Conservation (phyloP, 768 basidiomycete genomes). For the Pilatotrama ljubarskyi region DNA sequence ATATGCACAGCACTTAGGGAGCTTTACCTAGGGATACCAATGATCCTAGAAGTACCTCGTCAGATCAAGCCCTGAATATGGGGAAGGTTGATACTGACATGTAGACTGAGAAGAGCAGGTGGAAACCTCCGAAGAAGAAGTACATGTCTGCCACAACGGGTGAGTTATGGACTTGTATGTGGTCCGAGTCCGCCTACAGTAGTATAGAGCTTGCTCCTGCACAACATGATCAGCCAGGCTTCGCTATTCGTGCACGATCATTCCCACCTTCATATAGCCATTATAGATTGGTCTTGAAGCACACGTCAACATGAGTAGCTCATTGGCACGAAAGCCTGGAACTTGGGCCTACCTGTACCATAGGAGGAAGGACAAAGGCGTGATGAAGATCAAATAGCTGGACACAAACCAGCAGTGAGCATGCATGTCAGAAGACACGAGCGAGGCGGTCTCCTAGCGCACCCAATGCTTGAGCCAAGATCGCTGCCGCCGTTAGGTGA, state of each 20-base stretch:
- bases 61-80: not conserved
- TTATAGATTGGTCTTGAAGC: slow-evolving; percentile 86
- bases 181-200: slow-evolving; percentile 57
- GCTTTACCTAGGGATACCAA: slow-evolving; percentile 82
- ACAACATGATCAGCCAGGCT: slow-evolving; percentile 29
- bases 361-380: slow-evolving; percentile 78
- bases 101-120: slow-evolving; percentile 90
- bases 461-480: slow-evolving; percentile 83
- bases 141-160: slow-evolving; percentile 74
- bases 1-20: not conserved
- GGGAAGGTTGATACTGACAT: slow-evolving; percentile 54
- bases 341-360: slow-evolving; percentile 81
- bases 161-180: slow-evolving; percentile 34
- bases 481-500: slow-evolving; percentile 74
- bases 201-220: slow-evolving; percentile 92
- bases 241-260: slow-evolving; percentile 7
- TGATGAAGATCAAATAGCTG: slow-evolving; percentile 82
- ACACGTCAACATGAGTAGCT: not conserved
- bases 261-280: slow-evolving; percentile 88
- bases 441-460: slow-evolving; percentile 27
- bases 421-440: not conserved
- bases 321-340: not conserved
- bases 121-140: slow-evolving; percentile 96
- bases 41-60: slow-evolving; percentile 58
- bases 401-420: not conserved